Conservation (phyloP, 163 green algal species). For the Volvox carteri region DNA sequence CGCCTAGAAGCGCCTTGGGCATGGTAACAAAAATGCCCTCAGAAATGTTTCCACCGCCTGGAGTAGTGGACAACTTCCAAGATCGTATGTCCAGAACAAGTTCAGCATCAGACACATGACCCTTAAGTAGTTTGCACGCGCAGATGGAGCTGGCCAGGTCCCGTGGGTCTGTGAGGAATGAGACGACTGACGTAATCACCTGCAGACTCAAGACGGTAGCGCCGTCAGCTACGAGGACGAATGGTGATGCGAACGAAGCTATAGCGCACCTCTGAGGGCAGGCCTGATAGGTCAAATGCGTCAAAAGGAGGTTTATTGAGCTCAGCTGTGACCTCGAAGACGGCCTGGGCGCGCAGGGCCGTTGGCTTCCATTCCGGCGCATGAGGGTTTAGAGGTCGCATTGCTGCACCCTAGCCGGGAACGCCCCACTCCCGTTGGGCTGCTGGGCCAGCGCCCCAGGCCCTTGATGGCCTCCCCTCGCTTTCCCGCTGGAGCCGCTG, state of each 20-base stretch:
- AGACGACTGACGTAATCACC: conserved; percentile 4
- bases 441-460: conserved; percentile 19
- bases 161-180: not conserved
- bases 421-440: not conserved
- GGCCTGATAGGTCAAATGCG: conserved; percentile 8
- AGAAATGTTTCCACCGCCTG: not conserved
- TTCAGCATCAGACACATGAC: conserved; percentile 17
- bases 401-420: not conserved
- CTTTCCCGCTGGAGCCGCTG: conserved; percentile 8
- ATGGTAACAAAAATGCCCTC: not conserved
- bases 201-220: not conserved
- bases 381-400: conserved; percentile 27
- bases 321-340: conserved; percentile 5
- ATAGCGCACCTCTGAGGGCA: not conserved
- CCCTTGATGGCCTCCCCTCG: conserved; percentile 20
- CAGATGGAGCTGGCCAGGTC: conserved; percentile 38
- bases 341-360: conserved; percentile 4
- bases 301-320: not conserved
- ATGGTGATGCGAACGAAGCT: not conserved
- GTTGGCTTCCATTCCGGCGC: conserved; percentile 18
- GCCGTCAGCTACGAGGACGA: not conserved
- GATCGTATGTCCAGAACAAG: not conserved
- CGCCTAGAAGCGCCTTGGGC: not conserved
- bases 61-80: not conserved
- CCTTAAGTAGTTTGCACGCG: conserved; percentile 31